These are phyloP conservation scores for Silene vulgaris DNA, from an alignment of 179 eudicot species.

Conservation along the genomic window DNA sequence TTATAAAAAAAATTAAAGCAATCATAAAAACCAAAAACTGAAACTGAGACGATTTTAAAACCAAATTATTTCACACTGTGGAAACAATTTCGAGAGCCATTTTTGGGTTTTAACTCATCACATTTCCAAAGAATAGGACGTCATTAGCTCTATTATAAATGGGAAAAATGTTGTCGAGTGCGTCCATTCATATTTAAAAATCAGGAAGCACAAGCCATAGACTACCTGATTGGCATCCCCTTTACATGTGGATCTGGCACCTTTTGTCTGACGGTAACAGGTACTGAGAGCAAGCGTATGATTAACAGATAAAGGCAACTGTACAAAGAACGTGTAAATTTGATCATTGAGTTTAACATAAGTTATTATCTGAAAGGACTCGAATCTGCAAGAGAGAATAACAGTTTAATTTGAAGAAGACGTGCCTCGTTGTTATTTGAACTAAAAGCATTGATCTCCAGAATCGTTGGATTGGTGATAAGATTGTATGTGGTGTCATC, in stretches of 20 bases:
- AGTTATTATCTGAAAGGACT: not conserved
- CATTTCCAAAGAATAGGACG: not conserved
- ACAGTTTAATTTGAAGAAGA: slow-evolving; percentile 15
- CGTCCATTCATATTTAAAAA: not conserved
- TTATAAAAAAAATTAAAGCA: not conserved
- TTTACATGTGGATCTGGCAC: slow-evolving; percentile 37
- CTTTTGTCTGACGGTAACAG: slow-evolving; percentile 14
- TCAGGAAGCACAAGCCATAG: not conserved
- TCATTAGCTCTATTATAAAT: too few relatives aligned
- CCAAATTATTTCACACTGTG: too few relatives aligned
- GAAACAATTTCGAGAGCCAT: not conserved
- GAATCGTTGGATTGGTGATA: slow-evolving; percentile 64
- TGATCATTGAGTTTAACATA: not conserved
- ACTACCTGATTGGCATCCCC: slow-evolving; percentile 60
- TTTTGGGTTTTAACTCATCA: not conserved
- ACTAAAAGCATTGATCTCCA: slow-evolving; percentile 81
- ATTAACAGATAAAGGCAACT: slow-evolving; percentile 47
- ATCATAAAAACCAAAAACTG: not conserved
- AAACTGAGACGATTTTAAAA: too few relatives aligned
- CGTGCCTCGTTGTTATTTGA: slow-evolving; percentile 75
- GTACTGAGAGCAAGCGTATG: slow-evolving; percentile 16
- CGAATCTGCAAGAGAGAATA: not conserved
- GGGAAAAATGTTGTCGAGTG: too few relatives aligned
- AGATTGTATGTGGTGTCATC: slow-evolving; percentile 56
- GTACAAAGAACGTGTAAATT: slow-evolving; percentile 19